Evolutionary conservation across 768 basidiomycete species (phyloP), one percentile per base, ranked within the genome.

Genomic region (Lentinus brumalis): DNA sequence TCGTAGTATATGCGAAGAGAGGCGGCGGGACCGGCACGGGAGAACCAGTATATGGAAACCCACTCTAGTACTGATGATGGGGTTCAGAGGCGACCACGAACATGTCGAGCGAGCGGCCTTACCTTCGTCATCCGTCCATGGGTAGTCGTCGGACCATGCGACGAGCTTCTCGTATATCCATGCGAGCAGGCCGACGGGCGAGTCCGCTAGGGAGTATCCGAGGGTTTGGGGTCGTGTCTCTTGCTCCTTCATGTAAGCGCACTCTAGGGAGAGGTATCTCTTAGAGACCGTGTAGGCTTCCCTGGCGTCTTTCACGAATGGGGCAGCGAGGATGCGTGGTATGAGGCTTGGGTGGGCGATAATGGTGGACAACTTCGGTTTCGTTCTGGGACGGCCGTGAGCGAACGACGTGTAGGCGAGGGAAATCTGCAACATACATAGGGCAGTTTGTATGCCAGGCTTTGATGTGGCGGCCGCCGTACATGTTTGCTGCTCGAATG

Each of bases 101-200:
- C 7, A 47, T 10, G 52, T 14, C 32, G 26, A 21, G 6, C n/a
- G n/a, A 41, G 18, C 4, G 26, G 15, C 15, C 68, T 1, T n/a
- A 80, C 86, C 75, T 72, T 86, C 83, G 30, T 86, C 85, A 50
- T 84, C 82, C 11, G 76, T 75, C 85, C 85, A 87, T 0, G 77
- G 76, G 68, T 87, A 86, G 1, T 67, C 62, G 63, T 86, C 85
- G 0, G 74, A 63, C 75, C 72, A 74, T 1, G 18, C 40, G 2
- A 72, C 63, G 21, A 68, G 66, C 56, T 76, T 75, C 66, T 76
- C 74, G 53, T 76, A 76, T n/a, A 76, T 71, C 76, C 75, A 77
- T 2, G 74, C 74, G 7, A 77, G 67, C 2, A 77, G 64, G 0
- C 83, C 86, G 6, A 77, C 77, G 9, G 86, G 86, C 8, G 84